Conservation (phyloP, 2,329 filamentous ascomycete species). For the Trichoderma sp. region DNA sequence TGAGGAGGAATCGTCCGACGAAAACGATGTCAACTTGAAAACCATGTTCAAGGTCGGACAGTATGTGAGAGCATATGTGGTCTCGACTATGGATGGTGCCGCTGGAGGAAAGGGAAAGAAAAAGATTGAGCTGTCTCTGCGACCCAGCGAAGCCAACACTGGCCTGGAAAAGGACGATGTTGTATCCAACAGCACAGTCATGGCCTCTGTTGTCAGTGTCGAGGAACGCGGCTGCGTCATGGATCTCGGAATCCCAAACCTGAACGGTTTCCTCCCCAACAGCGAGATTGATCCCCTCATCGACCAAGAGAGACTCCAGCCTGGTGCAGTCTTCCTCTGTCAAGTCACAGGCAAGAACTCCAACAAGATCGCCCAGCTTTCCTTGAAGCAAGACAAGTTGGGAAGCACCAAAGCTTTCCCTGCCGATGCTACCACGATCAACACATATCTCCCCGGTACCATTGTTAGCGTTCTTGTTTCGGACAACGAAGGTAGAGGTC, state of each 20-base stretch:
- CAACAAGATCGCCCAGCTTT: slow-evolving; percentile 84
- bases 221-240: slow-evolving; percentile 95
- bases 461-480: slow-evolving; percentile 81
- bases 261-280: slow-evolving; percentile 82
- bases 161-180: slow-evolving; percentile 73
- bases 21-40: slow-evolving; percentile 68
- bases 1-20: slow-evolving; percentile 48
- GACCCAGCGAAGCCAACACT: slow-evolving; percentile 76
- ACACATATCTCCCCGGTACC: slow-evolving; percentile 89
- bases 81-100: slow-evolving; percentile 72
- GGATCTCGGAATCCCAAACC: slow-evolving; percentile 75
- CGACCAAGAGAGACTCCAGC: slow-evolving; percentile 68
- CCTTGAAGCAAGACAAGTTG: slow-evolving; percentile 69
- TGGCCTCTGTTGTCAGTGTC: slow-evolving; percentile 87
- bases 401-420: slow-evolving; percentile 68
- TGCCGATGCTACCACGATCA: slow-evolving; percentile 79
- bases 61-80: slow-evolving; percentile 81
- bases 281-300: slow-evolving; percentile 73
- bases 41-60: slow-evolving; percentile 80
- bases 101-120: slow-evolving; percentile 66
- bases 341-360: slow-evolving; percentile 73
- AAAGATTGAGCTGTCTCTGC: slow-evolving; percentile 83
- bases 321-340: slow-evolving; percentile 83
- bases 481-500: slow-evolving; percentile 71
- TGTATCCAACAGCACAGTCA: slow-evolving; percentile 73